These are phyloP conservation scores for Rhododendron vialii DNA, from an alignment of 148 eudicot genomes.

Conservation along the genomic window DNA sequence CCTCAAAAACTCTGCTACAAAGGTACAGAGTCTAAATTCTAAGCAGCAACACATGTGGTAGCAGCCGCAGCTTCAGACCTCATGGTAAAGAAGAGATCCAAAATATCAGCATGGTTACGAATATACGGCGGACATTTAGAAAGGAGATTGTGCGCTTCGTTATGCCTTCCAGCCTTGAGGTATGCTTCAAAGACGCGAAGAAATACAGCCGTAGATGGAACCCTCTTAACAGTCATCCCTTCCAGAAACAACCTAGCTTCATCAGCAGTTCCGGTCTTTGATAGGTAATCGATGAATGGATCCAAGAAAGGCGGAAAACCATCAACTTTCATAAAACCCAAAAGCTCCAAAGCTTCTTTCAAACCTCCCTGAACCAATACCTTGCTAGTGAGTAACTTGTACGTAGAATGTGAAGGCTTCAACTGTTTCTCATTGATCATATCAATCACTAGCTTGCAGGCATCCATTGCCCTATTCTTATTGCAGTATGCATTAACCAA, in stretches of 20 bases:
- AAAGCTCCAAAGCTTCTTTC: slow-evolving; percentile 49
- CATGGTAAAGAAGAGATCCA: slow-evolving; percentile 55
- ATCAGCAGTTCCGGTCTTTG: slow-evolving; percentile 55
- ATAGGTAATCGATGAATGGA: slow-evolving; percentile 51
- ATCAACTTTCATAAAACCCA: slow-evolving; percentile 63
- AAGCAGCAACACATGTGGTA: slow-evolving; percentile 32
- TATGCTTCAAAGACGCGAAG: slow-evolving; percentile 58
- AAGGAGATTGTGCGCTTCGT: slow-evolving; percentile 67
- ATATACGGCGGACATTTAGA: slow-evolving; percentile 57
- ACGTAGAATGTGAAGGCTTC: slow-evolving; percentile 53
- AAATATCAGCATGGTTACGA: slow-evolving; percentile 67
- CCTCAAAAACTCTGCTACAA: slow-evolving; percentile 6
- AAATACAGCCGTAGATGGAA: slow-evolving; percentile 52
- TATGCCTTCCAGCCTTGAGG: slow-evolving; percentile 49
- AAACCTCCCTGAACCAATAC: slow-evolving; percentile 52
- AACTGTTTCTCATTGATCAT: slow-evolving; percentile 38
- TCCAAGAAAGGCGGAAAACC: slow-evolving; percentile 76
- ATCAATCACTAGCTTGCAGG: slow-evolving; percentile 45
- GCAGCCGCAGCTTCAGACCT: slow-evolving; percentile 26
- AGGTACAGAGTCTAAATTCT: slow-evolving; percentile 15
- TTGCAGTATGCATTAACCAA: slow-evolving; percentile 53
- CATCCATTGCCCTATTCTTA: slow-evolving; percentile 49
- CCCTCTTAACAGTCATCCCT: slow-evolving; percentile 49
- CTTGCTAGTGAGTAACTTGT: slow-evolving; percentile 51
- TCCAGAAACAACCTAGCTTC: slow-evolving; percentile 51